These are phyloP conservation scores for Mycena maculata DNA, from an alignment of 768 basidiomycete genomes.

Conservation along the genomic window DNA sequence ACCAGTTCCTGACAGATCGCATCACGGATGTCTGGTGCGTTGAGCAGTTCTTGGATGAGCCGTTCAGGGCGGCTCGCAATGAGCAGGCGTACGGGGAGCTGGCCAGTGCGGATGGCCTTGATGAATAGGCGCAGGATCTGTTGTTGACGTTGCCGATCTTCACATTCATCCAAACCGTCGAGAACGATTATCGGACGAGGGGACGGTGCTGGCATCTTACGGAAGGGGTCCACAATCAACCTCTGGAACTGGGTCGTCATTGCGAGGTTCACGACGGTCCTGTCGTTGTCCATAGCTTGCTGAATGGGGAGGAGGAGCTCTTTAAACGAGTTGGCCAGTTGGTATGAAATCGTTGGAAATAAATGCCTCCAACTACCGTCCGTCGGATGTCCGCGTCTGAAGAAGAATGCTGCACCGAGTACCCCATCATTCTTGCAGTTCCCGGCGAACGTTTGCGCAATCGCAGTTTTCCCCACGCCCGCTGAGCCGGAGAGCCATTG, in stretches of 20 bases:
- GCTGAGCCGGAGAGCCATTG: slow-evolving; percentile 37
- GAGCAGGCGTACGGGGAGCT: not conserved
- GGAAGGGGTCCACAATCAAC: slow-evolving; percentile 30
- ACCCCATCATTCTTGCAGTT: slow-evolving; percentile 18
- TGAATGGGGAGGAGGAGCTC: slow-evolving; percentile 17
- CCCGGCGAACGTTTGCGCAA: slow-evolving; percentile 33
- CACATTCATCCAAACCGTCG: slow-evolving; percentile 5
- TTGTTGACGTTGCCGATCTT: too few species aligned
- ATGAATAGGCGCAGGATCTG: too few species aligned
- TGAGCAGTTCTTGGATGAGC: not conserved
- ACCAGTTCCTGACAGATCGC: not conserved
- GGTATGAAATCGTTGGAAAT: slow-evolving; percentile 41
- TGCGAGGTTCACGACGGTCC: slow-evolving; percentile 22
- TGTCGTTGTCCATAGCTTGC: slow-evolving; percentile 20
- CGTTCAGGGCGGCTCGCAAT: slow-evolving; percentile 4
- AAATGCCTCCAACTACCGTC: slow-evolving; percentile 37
- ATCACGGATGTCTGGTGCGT: too few species aligned
- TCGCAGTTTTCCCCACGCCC: slow-evolving; percentile 37
- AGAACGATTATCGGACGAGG: not conserved
- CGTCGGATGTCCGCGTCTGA: slow-evolving; percentile 41
- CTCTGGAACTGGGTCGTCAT: slow-evolving; percentile 19
- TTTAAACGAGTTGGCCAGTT: slow-evolving; percentile 33
- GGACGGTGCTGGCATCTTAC: not conserved
- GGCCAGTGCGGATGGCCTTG: too few species aligned
- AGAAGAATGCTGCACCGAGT: slow-evolving; percentile 48